Evolutionary conservation across 2,329 filamentous ascomycete species (phyloP), one percentile per base, ranked within the genome.

Genomic region (Xylariaceae sp.): DNA sequence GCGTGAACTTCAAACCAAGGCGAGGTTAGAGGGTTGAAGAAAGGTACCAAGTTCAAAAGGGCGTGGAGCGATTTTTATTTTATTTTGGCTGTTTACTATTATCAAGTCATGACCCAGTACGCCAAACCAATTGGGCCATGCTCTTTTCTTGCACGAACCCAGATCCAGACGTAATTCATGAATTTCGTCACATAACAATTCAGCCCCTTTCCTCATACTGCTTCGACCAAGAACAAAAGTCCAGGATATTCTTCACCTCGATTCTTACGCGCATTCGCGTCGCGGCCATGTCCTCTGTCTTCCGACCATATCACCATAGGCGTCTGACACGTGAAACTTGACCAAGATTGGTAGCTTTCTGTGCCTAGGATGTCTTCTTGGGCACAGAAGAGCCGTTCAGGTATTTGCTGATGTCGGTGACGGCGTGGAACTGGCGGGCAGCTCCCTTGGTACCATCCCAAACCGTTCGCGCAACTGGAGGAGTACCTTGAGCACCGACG

Each of bases 401-500:
- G 70, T 92, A 93, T 67, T 82, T 84, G 70, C 78, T 80, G 58
- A 90, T 62, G 62, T 96, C 88, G 33, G 91, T 95, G 44, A 77
- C 77, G 58, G 89, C 83, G 64, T 90, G 83, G 62, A 84, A 89
- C 70, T 91, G 83, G 65, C 81, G 78, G 42, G 83, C 75, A 38
- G 77, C 68, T 51, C 74, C 74, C 84, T 96, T 96, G 69, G 89
- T 73, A 32, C 72, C 76, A 45, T 86, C 85, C 92, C 92, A 97
- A 42, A 77, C 80, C 64, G 92, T 82, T 60, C 88, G 81, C 45
- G 84, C 86, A 21, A 74, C 82, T 1, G 91, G 90, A 22, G 90
- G 90, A 14, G 86, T 90, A 65, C 85, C 88, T 76, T 95, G 91
- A 60, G 89, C 86, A 43, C 89, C 86, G 45, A 93, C 80, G 39